Evolutionary conservation across 23 red algal genomes (phyloP), one percentile per base, ranked within the genome.

Genomic region (Gracilariopsis chorda): DNA sequence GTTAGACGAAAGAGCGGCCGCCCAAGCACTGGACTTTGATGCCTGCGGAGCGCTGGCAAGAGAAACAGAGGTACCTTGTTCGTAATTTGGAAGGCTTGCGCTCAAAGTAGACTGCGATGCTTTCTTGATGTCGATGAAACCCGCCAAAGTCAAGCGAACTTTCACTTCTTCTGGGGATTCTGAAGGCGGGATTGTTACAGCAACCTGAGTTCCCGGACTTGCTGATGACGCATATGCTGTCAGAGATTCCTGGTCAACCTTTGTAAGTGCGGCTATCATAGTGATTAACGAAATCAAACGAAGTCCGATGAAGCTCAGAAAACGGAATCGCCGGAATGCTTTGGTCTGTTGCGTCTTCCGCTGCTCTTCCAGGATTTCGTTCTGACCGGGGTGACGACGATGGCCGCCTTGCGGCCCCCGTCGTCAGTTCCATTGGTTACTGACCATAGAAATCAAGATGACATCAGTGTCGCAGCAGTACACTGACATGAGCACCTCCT

Each of bases 71-170:
- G 82, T 53, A 1, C 82, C 82, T 52, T 55, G 62, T 20, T 0
- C 13, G 28, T 87, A 70, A 25, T 42, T 35, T 13, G 82, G 82
- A 52, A 87, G 82, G 19, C 42, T 23, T 49, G 82, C 82, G 36
- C 43, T 70, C 13, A 87, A 14, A 55, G 34, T 48, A 41, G 61
- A 55, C 16, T 34, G 13, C 32, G 62, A 70, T 19, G 63, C 55
- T 35, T 87, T 8, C 19, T 67, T 55, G 40, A 87, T 87, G 1
- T 87, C 41, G 62, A 73, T 63, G 34, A 87, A 87, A 17, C 82
- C 82, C 3, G 58, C 59, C 40, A 87, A 56, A 13, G 44, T 58
- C 3, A 87, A 62, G 25, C 82, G 61, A 1, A 53, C 60, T n/a
- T 37, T 48, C 20, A 87, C 30, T 21, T 41, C 42, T 7, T 25